These are phyloP conservation scores for Steccherinum ochraceum DNA, from an alignment of 768 basidiomycete species.

Conservation along the genomic window DNA sequence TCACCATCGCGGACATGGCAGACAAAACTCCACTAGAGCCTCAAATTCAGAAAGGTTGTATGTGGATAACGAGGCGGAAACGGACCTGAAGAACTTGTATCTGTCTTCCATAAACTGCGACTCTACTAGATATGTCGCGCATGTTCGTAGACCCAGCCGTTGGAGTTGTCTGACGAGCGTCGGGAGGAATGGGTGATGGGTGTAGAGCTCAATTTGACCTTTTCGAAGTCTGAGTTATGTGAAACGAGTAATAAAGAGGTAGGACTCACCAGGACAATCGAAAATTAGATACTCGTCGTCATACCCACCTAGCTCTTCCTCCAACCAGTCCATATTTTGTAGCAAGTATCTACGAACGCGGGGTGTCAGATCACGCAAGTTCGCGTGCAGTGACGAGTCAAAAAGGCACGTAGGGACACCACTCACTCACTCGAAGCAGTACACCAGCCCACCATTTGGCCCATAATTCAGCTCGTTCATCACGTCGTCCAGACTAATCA, in stretches of 20 bases:
- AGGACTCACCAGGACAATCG: constrained; percentile 74
- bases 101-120: constrained; percentile 99
- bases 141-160: constrained; percentile 78
- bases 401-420: constrained; percentile 8
- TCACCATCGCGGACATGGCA: constrained; percentile 99
- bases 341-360: constrained; percentile 72
- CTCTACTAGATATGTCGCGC: constrained; percentile 89
- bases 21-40: constrained; percentile 77
- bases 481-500: constrained; percentile 90
- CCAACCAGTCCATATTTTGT: constrained; percentile 97
- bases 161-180: constrained; percentile 73
- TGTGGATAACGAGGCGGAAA: not conserved
- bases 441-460: constrained; percentile 94
- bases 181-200: constrained; percentile 95
- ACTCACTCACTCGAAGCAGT: constrained; percentile 98
- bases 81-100: constrained; percentile 92
- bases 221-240: constrained; percentile 4
- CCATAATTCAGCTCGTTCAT: constrained; percentile 95
- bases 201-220: constrained; percentile 99
- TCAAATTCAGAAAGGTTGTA: not conserved
- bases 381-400: not conserved
- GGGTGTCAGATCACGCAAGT: no score
- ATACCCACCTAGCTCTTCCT: constrained; percentile 90
- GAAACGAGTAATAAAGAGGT: constrained; percentile 1
- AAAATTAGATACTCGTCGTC: constrained; percentile 95